These are phyloP conservation scores for Zizania palustris DNA, from an alignment of 202 grass and related monocot species.

Conservation along the genomic window DNA sequence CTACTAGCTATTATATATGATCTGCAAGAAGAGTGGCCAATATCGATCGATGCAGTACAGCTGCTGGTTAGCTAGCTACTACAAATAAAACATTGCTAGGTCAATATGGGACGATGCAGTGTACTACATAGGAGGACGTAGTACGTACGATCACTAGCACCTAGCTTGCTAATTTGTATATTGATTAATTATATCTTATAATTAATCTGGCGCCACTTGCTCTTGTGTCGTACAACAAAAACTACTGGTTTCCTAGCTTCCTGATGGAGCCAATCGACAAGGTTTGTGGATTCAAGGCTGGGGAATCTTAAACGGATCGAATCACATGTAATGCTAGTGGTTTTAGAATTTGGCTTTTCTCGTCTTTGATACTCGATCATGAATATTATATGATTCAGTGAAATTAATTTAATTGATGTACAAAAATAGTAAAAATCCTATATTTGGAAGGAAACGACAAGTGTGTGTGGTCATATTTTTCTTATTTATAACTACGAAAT, in stretches of 20 bases:
- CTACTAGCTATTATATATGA: not conserved
- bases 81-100: not conserved
- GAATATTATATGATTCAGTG: too few relatives aligned
- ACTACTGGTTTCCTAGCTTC: not conserved
- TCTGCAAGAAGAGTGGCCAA: not conserved
- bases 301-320: not conserved
- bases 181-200: too few relatives aligned
- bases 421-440: too few relatives aligned
- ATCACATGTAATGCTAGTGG: not conserved
- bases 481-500: too few relatives aligned
- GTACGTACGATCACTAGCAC: not conserved
- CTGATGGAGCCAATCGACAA: not conserved
- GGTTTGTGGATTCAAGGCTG: not conserved
- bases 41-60: not conserved
- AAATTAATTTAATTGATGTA: too few relatives aligned
- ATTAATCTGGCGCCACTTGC: not conserved
- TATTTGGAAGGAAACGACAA: too few relatives aligned
- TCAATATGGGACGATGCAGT: not conserved
- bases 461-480: too few relatives aligned
- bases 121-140: not conserved
- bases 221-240: not conserved
- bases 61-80: too few relatives aligned
- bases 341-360: too few relatives aligned
- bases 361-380: too few relatives aligned
- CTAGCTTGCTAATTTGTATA: too few relatives aligned